Conservation (phyloP, 2,329 filamentous ascomycete species). For the Penicillium sp. region DNA sequence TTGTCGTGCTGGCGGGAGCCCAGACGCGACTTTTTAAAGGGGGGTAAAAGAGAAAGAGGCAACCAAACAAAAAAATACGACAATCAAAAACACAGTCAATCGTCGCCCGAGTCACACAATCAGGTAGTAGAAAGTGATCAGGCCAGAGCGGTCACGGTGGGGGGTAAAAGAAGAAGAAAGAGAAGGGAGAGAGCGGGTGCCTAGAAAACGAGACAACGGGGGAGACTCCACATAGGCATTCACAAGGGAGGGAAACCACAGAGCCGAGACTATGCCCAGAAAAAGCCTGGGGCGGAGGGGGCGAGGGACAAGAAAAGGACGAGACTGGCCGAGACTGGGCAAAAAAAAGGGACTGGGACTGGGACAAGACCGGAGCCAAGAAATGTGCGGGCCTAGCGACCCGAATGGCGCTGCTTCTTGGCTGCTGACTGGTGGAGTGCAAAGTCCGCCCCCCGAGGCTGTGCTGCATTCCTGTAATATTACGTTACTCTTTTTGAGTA, state of each 20-base stretch:
- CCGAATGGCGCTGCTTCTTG: not conserved
- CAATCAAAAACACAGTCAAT: slow-evolving; percentile 1
- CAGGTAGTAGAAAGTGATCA: not conserved
- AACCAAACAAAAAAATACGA: not conserved
- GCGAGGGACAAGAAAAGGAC: slow-evolving; percentile 24
- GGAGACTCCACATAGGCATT: slow-evolving; percentile 1
- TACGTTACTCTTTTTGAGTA: not conserved
- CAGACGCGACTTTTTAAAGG: slow-evolving; percentile 14
- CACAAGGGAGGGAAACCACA: slow-evolving; percentile 6
- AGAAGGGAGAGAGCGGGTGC: slow-evolving; percentile 2
- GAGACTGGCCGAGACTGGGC: slow-evolving; percentile 24
- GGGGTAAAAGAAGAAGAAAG: not conserved
- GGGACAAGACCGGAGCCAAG: slow-evolving; percentile 38
- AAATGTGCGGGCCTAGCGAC: slow-evolving; percentile 2
- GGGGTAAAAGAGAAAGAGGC: slow-evolving; percentile 8
- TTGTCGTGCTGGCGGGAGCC: slow-evolving; percentile 34
- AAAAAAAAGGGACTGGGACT: slow-evolving; percentile 28
- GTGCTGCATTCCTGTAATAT: not conserved
- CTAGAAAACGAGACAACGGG: not conserved
- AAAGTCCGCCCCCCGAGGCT: not conserved
- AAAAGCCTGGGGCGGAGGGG: slow-evolving; percentile 31
- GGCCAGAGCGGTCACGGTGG: not conserved
- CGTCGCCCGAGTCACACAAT: not conserved
- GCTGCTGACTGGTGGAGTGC: no score
- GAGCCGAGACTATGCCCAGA: slow-evolving; percentile 39